These are phyloP conservation scores for Penicillium flavigenum DNA, from an alignment of 495 filamentous ascomycete genomes.

Conservation along the genomic window DNA sequence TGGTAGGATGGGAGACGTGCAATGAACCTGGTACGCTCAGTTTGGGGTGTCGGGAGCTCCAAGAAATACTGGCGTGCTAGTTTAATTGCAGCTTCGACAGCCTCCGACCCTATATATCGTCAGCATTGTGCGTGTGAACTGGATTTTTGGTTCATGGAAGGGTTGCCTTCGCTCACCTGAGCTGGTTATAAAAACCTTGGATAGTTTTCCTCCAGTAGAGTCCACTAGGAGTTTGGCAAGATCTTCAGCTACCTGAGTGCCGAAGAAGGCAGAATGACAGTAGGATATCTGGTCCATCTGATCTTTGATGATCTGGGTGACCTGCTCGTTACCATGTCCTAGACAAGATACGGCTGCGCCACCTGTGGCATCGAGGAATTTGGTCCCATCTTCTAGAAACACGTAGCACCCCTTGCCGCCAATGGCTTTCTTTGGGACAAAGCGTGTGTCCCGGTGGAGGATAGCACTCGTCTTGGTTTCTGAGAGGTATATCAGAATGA, in stretches of 20 bases:
- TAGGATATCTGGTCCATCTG: conserved; percentile 54
- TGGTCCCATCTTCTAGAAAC: conserved; percentile 57
- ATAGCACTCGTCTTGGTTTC: conserved; percentile 32
- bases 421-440: conserved; percentile 41
- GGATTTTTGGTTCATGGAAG: background rate
- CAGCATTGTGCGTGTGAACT: background rate
- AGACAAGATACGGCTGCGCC: conserved; percentile 53
- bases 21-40: conserved; percentile 59
- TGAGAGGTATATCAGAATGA: conserved; percentile 10
- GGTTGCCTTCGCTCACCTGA: conserved; percentile 52
- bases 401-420: conserved; percentile 48
- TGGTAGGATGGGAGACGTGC: conserved; percentile 71
- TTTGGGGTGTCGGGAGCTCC: conserved; percentile 50
- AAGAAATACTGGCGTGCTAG: conserved; percentile 61
- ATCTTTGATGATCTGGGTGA: conserved; percentile 46
- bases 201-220: conserved; percentile 46
- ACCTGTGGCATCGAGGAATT: conserved; percentile 61
- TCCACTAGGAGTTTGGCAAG: conserved; percentile 45
- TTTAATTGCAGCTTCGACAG: conserved; percentile 68
- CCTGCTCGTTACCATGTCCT: conserved; percentile 47
- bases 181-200: conserved; percentile 49
- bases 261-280: conserved; percentile 54
- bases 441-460: conserved; percentile 44
- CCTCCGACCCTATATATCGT: conserved; percentile 58
- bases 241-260: conserved; percentile 45